A percentile compares a stretch with the other conserved stretches of the same genome.
Evolutionary conservation across 179 eudicot species (phyloP).

Genomic region (Silene noctiflora): DNA sequence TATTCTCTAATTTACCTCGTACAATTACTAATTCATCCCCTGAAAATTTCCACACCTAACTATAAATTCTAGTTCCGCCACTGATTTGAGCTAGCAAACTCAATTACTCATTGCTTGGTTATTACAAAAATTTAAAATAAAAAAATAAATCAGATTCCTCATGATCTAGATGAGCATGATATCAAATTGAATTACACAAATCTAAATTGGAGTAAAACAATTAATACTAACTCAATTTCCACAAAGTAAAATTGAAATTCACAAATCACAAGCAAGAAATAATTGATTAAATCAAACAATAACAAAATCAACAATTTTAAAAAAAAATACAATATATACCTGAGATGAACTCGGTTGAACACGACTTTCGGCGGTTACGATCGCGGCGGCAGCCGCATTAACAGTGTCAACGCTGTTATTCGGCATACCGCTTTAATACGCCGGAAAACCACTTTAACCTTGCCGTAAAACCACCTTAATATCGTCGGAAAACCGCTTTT

Average conservation of each 20-base stretch:
- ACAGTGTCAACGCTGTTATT: constrained; percentile 44
- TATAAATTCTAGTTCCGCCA: too few species aligned
- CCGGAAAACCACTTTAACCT: constrained; percentile 1
- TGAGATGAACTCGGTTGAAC: constrained; percentile 41
- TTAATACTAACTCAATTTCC: too few species aligned
- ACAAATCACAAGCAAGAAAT: too few species aligned
- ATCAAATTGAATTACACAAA: not conserved
- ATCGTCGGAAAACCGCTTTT: not conserved
- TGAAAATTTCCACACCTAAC: too few species aligned
- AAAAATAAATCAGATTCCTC: not conserved
- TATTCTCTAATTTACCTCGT: too few species aligned
- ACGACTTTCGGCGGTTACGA: constrained; percentile 44
- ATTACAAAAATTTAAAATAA: not conserved
- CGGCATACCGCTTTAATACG: constrained; percentile 21
- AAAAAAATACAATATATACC: constrained; percentile 15
- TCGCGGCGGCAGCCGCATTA: constrained; percentile 51
- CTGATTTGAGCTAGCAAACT: not conserved
- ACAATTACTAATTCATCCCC: too few species aligned
- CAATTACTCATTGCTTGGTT: not conserved
- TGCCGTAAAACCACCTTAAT: constrained; percentile 5
- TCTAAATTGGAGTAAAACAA: not conserved
- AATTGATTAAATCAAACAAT: too few species aligned
- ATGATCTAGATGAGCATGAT: not conserved
- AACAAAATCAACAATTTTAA: too few species aligned
- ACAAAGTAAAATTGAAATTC: too few species aligned